phyloP scores from a whole-genome alignment of 2,329 filamentous ascomycete genomes.

The Sphaerostilbella broomeana region DNA sequence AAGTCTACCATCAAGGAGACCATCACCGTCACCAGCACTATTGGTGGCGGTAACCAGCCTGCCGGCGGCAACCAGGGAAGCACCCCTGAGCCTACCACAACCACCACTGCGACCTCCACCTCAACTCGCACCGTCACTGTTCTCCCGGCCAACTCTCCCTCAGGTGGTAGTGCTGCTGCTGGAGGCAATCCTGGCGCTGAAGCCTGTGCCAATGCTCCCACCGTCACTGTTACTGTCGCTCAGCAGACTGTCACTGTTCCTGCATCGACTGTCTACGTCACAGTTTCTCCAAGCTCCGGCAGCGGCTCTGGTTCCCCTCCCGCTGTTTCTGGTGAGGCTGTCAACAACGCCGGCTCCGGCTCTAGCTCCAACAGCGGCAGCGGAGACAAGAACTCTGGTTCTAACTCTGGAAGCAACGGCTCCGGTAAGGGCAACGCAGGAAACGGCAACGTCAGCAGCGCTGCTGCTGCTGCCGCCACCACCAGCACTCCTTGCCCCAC shows the following conservation, averaged over 20 bases:
- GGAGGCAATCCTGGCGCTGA: slow-evolving; percentile 8
- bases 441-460: slow-evolving; percentile 8
- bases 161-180: slow-evolving; percentile 3
- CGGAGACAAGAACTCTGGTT: slow-evolving; percentile 1
- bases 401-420: slow-evolving; percentile 1
- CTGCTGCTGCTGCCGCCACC: slow-evolving; percentile 18
- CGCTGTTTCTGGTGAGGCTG: slow-evolving; percentile 18
- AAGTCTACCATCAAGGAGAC: slow-evolving; percentile 37
- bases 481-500: slow-evolving; percentile 17
- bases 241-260: slow-evolving; percentile 21
- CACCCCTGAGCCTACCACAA: slow-evolving; percentile 28
- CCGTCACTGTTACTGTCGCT: slow-evolving; percentile 24
- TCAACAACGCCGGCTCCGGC: slow-evolving; percentile 3
- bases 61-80: slow-evolving; percentile 1
- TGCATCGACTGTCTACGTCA: slow-evolving; percentile 32
- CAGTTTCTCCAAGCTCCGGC: slow-evolving; percentile 19
- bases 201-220: slow-evolving; percentile 14
- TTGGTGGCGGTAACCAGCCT: slow-evolving; percentile 13
- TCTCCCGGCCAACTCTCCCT: slow-evolving; percentile 16
- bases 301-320: slow-evolving; percentile 18
- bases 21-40: slow-evolving; percentile 24
- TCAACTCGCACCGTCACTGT: slow-evolving; percentile 30
- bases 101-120: slow-evolving; percentile 32
- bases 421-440: slow-evolving; percentile 12
- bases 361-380: slow-evolving; percentile 4